Evolutionary conservation across 495 filamentous ascomycete species (phyloP), one percentile per base, ranked within the genome.

Genomic region (Xylaria acuta): DNA sequence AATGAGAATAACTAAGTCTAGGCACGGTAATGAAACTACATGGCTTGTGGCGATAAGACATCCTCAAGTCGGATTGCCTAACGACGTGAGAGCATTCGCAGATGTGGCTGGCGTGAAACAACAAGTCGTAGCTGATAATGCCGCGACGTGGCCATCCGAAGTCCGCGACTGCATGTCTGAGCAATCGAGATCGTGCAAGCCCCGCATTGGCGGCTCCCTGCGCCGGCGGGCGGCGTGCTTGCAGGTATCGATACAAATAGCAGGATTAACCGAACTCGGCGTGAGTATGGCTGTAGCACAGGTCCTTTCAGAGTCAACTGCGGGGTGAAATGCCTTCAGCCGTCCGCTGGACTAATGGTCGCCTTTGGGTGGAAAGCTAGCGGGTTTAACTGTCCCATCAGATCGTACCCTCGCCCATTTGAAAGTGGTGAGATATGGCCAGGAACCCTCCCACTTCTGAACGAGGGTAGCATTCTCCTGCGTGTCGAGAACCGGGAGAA

Each of bases 301-400:
- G 74, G 71, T 43, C 67, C 72, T 67, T 71, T 58, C 36, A 69
- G 79, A 81, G 76, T 77, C 75, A 73, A 73, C 56, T 81, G 75
- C 74, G 70, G 75, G 69, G 67, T 66, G 45, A 63, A 67, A 65
- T 73, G 32, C 70, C 70, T 62, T 71, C 62, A 67, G 12, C 41
- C 69, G 75, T 84, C 76, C 87, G 75, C 7, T 45, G 84, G 85
- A 38, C 77, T 72, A 79, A 53, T 78, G 74, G 71, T 89, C 76
- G 64, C 90, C 85, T 73, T 90, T 92, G 11, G 92, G 92, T 40
- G 92, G 92, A 75, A 94, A 94, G 64, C 78, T 90, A 34, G 91
- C 88, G 1, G 81, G 64, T 71, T 87, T 86, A 66, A 87, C 84
- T 38, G 63, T 75, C 30, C 91, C 91, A n/a, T 83, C 82, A 63